Conservation (phyloP, 2,329 filamentous ascomycete genomes). For the Epichloe gansuensis region DNA sequence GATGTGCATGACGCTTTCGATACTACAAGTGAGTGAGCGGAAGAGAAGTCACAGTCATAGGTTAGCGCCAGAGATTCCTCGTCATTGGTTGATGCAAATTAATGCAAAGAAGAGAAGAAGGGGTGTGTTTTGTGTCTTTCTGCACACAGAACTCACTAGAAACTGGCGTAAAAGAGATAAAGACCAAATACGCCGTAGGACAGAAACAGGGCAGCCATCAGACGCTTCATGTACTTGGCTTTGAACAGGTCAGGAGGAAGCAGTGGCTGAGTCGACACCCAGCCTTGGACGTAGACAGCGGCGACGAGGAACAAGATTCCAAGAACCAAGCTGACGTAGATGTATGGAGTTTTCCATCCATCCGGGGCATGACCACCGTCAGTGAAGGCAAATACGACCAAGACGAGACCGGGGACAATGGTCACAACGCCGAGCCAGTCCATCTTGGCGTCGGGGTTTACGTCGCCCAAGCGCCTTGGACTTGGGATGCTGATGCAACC, state of each 20-base stretch:
- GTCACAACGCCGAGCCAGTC: slow-evolving; percentile 54
- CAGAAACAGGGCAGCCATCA: slow-evolving; percentile 50
- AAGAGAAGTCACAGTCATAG: neutral
- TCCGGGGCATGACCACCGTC: slow-evolving; percentile 56
- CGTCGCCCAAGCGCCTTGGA: slow-evolving; percentile 14
- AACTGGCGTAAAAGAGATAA: slow-evolving; percentile 56
- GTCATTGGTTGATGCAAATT: no score
- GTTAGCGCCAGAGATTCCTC: neutral
- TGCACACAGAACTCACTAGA: slow-evolving; percentile 40
- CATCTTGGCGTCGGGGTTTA: slow-evolving; percentile 34
- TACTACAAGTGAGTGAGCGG: slow-evolving; percentile 25
- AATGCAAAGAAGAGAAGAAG: neutral
- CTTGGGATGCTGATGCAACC: slow-evolving; percentile 27
- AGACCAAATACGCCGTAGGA: slow-evolving; percentile 58
- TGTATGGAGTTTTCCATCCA: slow-evolving; percentile 64
- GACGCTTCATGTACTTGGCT: slow-evolving; percentile 54
- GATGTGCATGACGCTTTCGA: slow-evolving; percentile 47
- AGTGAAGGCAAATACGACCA: slow-evolving; percentile 66
- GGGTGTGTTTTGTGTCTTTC: neutral
- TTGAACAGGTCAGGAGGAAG: slow-evolving; percentile 59
- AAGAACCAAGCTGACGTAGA: slow-evolving; percentile 51
- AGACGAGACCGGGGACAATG: slow-evolving; percentile 51
- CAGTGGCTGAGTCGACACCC: slow-evolving; percentile 55
- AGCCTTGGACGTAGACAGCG: slow-evolving; percentile 61
- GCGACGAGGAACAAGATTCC: slow-evolving; percentile 47